Base-by-base conservation (phyloP, 108 stramenopile genomes). In the Nitzschia sp. region DNA sequence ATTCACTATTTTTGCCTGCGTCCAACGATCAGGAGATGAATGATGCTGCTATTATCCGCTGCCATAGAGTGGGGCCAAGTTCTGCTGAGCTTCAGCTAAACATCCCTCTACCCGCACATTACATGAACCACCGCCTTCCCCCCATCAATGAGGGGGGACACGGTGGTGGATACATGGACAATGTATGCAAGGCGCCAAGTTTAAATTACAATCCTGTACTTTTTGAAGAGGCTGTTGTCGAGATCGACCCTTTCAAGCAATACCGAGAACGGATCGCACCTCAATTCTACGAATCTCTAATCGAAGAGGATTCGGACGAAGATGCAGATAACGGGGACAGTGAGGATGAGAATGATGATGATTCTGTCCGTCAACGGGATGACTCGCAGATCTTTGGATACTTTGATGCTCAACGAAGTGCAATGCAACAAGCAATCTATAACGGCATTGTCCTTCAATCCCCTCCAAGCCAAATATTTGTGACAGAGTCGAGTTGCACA, bases 331-430 rank as follows among this genome's bases (percentile, higher is more conserved):
- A 19, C 2, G 60, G 26, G 23, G 16, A 31, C 1, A 22, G 44
- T 61, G 60, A 44, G 2, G 57, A 58, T 2, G 57, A 58, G 29
- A 41, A 41, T 4, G 60, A 41, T 25, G 60, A 41, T 4, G 60
- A 41, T 25, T 31, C 17, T 11, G n/a, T 25, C 11, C 38, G n/a
- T 2, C 23, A 38, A 25, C 31, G 41, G 41, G 60, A 61, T 5
- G 60, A 61, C 16, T 61, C 60, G 23, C 60, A 61, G 25, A 61
- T 61, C 36, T 61, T 61, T 61, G 60, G 60, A 22, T 16, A 34
- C 21, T 26, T 61, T 25, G 60, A 61, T 61, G 60, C 60, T 9
- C 41, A 61, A 8, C 35, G 33, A 27, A 16, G 6, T 8, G 28
- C 55, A 16, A 27, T 27, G 28, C 26, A 58, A 58, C 21, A 38